Evolutionary conservation across 768 basidiomycete species (phyloP).

Genomic region (Xanthoconium purpureum): DNA sequence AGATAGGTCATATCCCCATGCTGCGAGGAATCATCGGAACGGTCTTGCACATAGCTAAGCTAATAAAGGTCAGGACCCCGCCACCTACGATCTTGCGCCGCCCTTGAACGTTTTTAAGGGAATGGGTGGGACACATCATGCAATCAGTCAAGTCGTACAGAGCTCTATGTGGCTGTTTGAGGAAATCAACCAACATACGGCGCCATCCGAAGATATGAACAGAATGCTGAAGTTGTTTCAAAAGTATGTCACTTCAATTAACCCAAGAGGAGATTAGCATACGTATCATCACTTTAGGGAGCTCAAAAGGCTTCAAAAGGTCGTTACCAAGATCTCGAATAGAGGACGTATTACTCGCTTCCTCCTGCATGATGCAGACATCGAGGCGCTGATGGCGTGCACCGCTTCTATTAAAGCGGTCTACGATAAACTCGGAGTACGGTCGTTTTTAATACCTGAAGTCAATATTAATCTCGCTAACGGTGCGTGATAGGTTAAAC

Average conservation of each 20-base stretch:
- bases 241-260: neutral
- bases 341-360: constrained; percentile 4
- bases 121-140: constrained; percentile 14
- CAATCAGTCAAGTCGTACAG: constrained; percentile 11
- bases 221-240: constrained; percentile 1
- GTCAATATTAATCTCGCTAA: neutral
- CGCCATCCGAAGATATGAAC: constrained; percentile 2
- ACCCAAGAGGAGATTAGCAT: too few species aligned
- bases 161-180: constrained; percentile 13
- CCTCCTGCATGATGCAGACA: constrained; percentile 7
- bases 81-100: neutral
- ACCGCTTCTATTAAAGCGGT: constrained; percentile 8
- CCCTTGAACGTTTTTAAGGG: constrained; percentile 3
- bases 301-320: constrained; percentile 3
- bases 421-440: constrained; percentile 8
- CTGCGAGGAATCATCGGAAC: constrained; percentile 10
- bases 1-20: neutral
- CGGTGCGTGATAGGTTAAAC: constrained; percentile 1
- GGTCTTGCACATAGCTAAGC: constrained; percentile 3
- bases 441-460: neutral
- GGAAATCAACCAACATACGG: constrained; percentile 1
- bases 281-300: constrained; percentile 1
- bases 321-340: constrained; percentile 7
- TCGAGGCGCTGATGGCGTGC: constrained; percentile 7
- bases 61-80: constrained; percentile 6